Conservation (phyloP, 2,329 filamentous ascomycete genomes). For the Penicillium sp. region DNA sequence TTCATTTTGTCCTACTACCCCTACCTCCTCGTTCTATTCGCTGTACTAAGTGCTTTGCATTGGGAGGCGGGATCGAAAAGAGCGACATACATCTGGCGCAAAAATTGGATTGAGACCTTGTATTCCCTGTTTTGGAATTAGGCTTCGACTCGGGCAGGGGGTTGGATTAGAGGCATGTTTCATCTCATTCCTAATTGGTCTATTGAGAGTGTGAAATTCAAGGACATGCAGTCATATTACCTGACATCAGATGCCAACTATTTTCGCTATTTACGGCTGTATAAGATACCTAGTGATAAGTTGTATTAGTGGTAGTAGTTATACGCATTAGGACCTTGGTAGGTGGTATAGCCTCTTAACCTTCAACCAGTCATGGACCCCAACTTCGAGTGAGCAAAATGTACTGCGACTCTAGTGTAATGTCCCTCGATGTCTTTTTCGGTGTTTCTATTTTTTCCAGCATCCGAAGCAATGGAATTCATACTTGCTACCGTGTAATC, state of each 20-base stretch:
- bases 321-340: too few relatives aligned
- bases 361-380: too few relatives aligned
- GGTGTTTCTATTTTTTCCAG: too few relatives aligned
- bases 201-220: neutral
- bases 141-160: neutral
- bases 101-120: neutral
- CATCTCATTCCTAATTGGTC: neutral
- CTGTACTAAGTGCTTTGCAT: conserved; percentile 7
- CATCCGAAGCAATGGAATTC: neutral
- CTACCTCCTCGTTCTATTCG: neutral
- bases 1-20: too few relatives aligned
- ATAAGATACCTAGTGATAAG: too few relatives aligned
- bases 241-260: neutral
- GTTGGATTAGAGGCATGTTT: neutral
- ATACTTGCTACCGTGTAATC: neutral
- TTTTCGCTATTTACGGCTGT: neutral
- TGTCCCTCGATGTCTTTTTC: too few relatives aligned
- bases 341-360: too few relatives aligned
- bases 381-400: too few relatives aligned
- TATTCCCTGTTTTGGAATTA: neutral
- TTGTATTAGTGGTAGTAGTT: too few relatives aligned
- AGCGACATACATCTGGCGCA: neutral
- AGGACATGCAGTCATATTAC: neutral
- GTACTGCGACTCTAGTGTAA: too few relatives aligned
- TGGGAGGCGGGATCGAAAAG: neutral